Percentiles rank a stretch among this genome's conserved stretches.
These are phyloP conservation scores for Solanum rostratum DNA, from an alignment of 257 asterid genomes.

Conservation along the genomic window DNA sequence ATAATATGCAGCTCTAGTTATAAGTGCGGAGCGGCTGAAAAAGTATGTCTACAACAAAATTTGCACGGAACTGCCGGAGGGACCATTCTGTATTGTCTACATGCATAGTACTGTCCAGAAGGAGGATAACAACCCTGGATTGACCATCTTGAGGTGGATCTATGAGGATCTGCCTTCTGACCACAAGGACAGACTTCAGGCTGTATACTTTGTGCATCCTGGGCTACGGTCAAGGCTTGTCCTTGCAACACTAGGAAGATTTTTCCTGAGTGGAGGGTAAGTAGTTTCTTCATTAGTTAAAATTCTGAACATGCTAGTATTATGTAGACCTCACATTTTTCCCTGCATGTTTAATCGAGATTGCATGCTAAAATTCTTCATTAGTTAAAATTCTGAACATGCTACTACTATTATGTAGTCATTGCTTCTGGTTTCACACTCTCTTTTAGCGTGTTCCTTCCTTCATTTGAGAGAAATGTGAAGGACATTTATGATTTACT, in stretches of 20 bases:
- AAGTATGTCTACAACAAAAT: slow-evolving; percentile 63
- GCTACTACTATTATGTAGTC: not conserved
- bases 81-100: slow-evolving; percentile 84
- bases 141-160: slow-evolving; percentile 83
- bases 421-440: not conserved
- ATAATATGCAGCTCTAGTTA: slow-evolving; percentile 43
- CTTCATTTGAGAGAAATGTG: not conserved
- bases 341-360: not conserved
- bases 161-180: slow-evolving; percentile 74
- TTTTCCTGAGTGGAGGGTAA: slow-evolving; percentile 87
- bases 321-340: not conserved
- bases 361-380: too few relatives aligned
- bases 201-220: slow-evolving; percentile 83
- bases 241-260: slow-evolving; percentile 83
- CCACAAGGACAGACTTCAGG: slow-evolving; percentile 72
- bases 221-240: slow-evolving; percentile 80
- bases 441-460: not conserved
- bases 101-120: slow-evolving; percentile 74
- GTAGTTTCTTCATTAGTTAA: slow-evolving; percentile 9
- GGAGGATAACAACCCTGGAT: slow-evolving; percentile 85
- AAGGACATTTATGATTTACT: not conserved
- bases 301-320: not conserved
- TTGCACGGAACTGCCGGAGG: slow-evolving; percentile 49
- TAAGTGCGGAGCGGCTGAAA: slow-evolving; percentile 73
- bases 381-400: too few relatives aligned